Percentiles rank a stretch among this genome's conserved stretches.
These are phyloP conservation scores for Vickermania spadyakhi DNA, from an alignment of 208 protist species.

Conservation along the genomic window DNA sequence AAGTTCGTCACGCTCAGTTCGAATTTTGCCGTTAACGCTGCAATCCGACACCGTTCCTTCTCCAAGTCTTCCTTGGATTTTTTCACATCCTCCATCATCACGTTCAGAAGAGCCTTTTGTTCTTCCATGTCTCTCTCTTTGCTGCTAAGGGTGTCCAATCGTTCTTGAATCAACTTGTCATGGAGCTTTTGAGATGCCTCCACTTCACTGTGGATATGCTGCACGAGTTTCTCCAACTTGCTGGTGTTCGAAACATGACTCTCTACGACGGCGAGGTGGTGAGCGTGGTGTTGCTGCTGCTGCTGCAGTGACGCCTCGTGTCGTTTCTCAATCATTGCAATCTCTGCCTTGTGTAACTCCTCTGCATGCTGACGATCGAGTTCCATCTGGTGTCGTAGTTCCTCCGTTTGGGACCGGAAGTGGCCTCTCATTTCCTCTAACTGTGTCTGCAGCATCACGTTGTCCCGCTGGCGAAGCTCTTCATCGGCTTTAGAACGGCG, in stretches of 20 bases:
- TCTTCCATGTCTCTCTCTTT: conserved; percentile 53
- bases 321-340: conserved; percentile 56
- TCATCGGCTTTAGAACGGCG: conserved; percentile 42
- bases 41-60: conserved; percentile 54
- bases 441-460: conserved; percentile 36
- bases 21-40: conserved; percentile 64
- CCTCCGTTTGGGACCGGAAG: conserved; percentile 63
- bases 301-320: conserved; percentile 51
- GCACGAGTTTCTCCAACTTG: conserved; percentile 53
- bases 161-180: conserved; percentile 52
- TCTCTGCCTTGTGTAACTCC: conserved; percentile 55
- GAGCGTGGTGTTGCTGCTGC: conserved; percentile 35
- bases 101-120: conserved; percentile 37
- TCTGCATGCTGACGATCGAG: conserved; percentile 46
- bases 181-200: conserved; percentile 56
- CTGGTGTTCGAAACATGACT: conserved; percentile 48
- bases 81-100: conserved; percentile 52
- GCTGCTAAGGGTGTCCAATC: conserved; percentile 30
- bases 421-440: conserved; percentile 55
- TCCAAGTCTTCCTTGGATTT: conserved; percentile 43
- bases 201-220: conserved; percentile 50
- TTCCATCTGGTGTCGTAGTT: conserved; percentile 58
- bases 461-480: conserved; percentile 51
- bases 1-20: conserved; percentile 62
- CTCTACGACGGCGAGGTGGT: conserved; percentile 44